A percentile compares a stretch with the other conserved stretches of the same genome.
phyloP scores from a whole-genome alignment of 1,284 basidiomycete genomes.

The Puccinia horiana region DNA sequence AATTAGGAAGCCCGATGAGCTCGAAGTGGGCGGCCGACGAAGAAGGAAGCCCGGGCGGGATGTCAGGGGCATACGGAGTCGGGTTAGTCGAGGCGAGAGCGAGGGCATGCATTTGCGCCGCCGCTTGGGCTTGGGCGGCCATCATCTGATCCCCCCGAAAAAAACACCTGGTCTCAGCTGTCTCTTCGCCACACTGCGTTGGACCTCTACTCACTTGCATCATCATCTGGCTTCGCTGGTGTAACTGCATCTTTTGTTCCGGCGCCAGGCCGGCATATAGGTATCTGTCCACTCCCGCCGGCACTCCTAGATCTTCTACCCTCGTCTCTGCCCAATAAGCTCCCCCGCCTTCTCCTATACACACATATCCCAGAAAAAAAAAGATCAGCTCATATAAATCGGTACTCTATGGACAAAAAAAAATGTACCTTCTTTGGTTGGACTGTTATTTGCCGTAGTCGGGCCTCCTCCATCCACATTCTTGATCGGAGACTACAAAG shows the following conservation, averaged over 20 bases:
- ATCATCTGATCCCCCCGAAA: background rate
- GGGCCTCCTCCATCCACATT: background rate
- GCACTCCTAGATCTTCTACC: background rate
- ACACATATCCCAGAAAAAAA: background rate
- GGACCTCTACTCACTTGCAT: constrained; percentile 9
- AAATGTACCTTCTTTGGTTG: background rate
- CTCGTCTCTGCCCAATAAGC: background rate
- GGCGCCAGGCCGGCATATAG: constrained; percentile 2
- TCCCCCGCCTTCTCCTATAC: background rate
- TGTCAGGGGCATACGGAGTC: background rate
- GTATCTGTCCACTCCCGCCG: constrained; percentile 20
- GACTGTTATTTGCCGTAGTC: background rate
- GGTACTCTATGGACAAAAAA: background rate
- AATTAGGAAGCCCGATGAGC: no score
- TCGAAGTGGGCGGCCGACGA: no score
- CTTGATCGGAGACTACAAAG: background rate
- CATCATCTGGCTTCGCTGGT: constrained; percentile 39
- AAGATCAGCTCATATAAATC: background rate
- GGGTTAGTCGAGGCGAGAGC: background rate
- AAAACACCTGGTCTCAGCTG: no score
- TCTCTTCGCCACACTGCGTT: no score
- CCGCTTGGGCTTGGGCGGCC: background rate
- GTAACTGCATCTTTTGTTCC: constrained; percentile 30
- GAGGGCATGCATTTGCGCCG: constrained; percentile 8
- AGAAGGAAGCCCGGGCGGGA: background rate